phyloP scores from a whole-genome alignment of 2,329 filamentous ascomycete genomes.

The Penicillium olsonii region DNA sequence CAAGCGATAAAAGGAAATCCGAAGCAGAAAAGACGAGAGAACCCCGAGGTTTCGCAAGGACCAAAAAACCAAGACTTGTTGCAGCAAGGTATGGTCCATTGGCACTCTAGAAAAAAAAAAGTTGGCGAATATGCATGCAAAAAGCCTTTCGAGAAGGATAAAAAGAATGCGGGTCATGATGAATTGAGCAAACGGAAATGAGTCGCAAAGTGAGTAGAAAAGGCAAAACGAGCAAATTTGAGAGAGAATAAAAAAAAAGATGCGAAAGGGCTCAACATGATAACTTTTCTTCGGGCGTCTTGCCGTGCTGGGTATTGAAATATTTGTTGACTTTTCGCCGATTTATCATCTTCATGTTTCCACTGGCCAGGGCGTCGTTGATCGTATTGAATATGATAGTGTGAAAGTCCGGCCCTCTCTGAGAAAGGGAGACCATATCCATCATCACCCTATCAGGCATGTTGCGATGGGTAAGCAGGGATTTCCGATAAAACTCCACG shows the following conservation, averaged over 20 bases:
- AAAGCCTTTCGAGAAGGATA: conserved; percentile 14
- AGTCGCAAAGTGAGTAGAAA: conserved; percentile 9
- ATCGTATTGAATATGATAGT: conserved; percentile 2
- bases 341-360: conserved; percentile 55
- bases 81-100: conserved; percentile 24
- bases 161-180: conserved; percentile 25
- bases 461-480: conserved; percentile 52
- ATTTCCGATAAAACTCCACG: conserved; percentile 65
- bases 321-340: conserved; percentile 37
- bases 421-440: conserved; percentile 59
- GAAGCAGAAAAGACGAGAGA: conserved; percentile 14
- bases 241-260: conserved; percentile 14
- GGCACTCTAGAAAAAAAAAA: conserved; percentile 24
- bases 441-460: conserved; percentile 56
- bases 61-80: conserved; percentile 26
- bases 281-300: conserved; percentile 38
- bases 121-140: conserved; percentile 21
- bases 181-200: conserved; percentile 6
- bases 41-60: conserved; percentile 26
- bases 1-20: conserved; percentile 17
- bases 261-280: conserved; percentile 23
- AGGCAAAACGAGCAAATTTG: conserved; percentile 6
- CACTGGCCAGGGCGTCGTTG: conserved; percentile 32
- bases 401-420: conserved; percentile 20
- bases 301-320: conserved; percentile 16